phyloP scores from a whole-genome alignment of 768 basidiomycete genomes.

The Holtermannia corniformis region DNA sequence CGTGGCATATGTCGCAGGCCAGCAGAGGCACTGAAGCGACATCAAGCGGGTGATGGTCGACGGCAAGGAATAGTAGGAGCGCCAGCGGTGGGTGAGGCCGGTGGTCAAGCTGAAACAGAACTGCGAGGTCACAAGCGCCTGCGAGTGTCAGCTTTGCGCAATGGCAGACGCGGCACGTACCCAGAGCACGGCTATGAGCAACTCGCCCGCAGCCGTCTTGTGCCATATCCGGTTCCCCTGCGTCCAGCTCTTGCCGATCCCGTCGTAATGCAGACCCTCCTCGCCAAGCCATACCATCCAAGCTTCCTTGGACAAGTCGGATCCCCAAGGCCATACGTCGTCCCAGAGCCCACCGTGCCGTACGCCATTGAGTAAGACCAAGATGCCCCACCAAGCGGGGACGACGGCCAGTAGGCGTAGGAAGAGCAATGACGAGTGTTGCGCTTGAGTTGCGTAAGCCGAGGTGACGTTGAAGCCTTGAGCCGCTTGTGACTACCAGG shows the following conservation, averaged over 20 bases:
- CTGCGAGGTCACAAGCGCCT: slow-evolving; percentile 77
- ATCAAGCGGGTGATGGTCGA: slow-evolving; percentile 84
- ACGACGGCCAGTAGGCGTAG: slow-evolving; percentile 35
- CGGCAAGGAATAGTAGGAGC: slow-evolving; percentile 75
- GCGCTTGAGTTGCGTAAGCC: slow-evolving; percentile 3
- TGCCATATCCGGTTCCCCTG: background rate
- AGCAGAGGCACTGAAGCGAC: slow-evolving; percentile 89
- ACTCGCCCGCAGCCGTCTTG: background rate
- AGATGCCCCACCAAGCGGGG: slow-evolving; percentile 25
- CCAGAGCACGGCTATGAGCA: background rate
- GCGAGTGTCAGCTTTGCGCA: background rate
- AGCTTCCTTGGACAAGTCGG: slow-evolving; percentile 24
- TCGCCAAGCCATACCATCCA: slow-evolving; percentile 15
- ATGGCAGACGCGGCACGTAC: background rate
- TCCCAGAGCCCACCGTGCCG: slow-evolving; percentile 18
- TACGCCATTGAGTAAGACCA: slow-evolving; percentile 15
- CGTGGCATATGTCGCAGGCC: slow-evolving; percentile 84
- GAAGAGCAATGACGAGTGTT: slow-evolving; percentile 18
- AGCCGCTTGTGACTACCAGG: background rate
- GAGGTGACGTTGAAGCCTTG: background rate
- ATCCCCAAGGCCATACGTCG: slow-evolving; percentile 30
- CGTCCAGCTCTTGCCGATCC: slow-evolving; percentile 5
- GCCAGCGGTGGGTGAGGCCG: slow-evolving; percentile 82
- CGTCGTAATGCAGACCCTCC: slow-evolving; percentile 10
- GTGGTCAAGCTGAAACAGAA: slow-evolving; percentile 82